A percentile compares a stretch with the other conserved stretches of the same genome.
Conservation (phyloP, 2,329 filamentous ascomycete genomes). For the Fusarium sp. region DNA sequence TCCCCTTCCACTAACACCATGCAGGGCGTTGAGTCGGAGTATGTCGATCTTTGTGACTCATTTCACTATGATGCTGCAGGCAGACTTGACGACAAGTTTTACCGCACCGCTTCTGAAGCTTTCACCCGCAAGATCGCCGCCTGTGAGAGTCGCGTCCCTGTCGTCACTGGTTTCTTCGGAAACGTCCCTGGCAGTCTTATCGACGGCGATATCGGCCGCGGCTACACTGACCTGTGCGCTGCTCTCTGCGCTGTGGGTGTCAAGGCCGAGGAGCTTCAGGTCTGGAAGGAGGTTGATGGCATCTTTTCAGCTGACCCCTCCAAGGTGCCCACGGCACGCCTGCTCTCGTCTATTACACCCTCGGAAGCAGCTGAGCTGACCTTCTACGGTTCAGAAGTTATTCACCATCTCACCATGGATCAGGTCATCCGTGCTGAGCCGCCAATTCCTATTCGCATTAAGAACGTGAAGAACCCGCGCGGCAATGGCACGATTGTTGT, state of each 20-base stretch:
- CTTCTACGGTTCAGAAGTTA: conserved; percentile 94
- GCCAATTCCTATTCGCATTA: conserved; percentile 87
- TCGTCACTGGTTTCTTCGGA: conserved; percentile 95
- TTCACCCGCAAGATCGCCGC: conserved; percentile 74
- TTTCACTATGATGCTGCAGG: conserved; percentile 74
- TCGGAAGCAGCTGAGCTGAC: conserved; percentile 96
- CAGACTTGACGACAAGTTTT: conserved; percentile 76
- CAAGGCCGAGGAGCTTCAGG: conserved; percentile 88
- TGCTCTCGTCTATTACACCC: conserved; percentile 91
- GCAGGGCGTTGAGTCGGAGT: conserved; percentile 84
- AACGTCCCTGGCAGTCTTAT: conserved; percentile 91
- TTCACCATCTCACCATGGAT: conserved; percentile 99
- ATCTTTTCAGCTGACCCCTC: conserved; percentile 88
- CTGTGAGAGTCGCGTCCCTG: conserved; percentile 77
- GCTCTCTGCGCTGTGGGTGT: conserved; percentile 91
- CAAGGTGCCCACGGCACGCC: conserved; percentile 91
- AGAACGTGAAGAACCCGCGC: conserved; percentile 89
- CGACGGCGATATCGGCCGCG: conserved; percentile 88
- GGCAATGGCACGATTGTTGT: conserved; percentile 85
- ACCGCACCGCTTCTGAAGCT: conserved; percentile 71
- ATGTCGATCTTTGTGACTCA: conserved; percentile 88
- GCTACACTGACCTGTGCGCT: conserved; percentile 96
- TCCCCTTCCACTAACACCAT: conserved; percentile 44
- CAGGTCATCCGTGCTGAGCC: conserved; percentile 86
- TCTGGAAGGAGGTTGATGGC: conserved; percentile 99